A percentile compares a stretch with the other conserved stretches of the same genome.
Conservation (phyloP, 371 early-diverging fungal genomes). For the Blakeslea trispora region DNA sequence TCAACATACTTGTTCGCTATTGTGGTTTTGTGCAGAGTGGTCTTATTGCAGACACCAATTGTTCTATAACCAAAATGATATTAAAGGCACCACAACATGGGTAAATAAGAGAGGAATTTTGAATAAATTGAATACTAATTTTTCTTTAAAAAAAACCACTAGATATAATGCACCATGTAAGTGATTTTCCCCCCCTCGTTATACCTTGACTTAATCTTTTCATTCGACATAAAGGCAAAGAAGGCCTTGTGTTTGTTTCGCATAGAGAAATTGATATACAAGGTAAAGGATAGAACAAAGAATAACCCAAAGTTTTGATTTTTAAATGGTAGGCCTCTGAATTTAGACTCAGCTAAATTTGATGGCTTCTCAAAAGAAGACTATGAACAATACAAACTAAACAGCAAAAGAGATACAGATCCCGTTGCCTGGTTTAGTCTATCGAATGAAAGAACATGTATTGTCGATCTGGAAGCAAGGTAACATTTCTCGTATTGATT, state of each 20-base stretch:
- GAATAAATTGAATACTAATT: too few relatives aligned
- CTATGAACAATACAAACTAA: slow-evolving; percentile 15
- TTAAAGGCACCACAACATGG: slow-evolving; percentile 26
- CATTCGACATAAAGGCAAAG: slow-evolving; percentile 19
- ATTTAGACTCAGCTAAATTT: too few relatives aligned
- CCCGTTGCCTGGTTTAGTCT: slow-evolving; percentile 27
- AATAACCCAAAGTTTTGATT: background rate
- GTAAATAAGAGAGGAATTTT: too few relatives aligned
- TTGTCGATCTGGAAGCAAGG: slow-evolving; percentile 9
- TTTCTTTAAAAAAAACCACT: too few relatives aligned
- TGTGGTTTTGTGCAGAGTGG: slow-evolving; percentile 21
- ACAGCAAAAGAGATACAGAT: slow-evolving; percentile 12
- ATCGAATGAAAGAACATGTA: slow-evolving; percentile 2
- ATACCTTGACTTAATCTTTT: background rate
- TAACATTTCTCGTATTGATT: background rate
- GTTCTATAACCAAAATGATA: slow-evolving; percentile 20
- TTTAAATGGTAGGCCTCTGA: slow-evolving; percentile 9
- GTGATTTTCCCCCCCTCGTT: too few relatives aligned
- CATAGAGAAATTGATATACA: slow-evolving; percentile 18
- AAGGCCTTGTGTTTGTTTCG: slow-evolving; percentile 26
- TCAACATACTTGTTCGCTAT: slow-evolving; percentile 26
- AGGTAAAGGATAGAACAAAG: slow-evolving; percentile 7
- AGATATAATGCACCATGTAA: slow-evolving; percentile 29
- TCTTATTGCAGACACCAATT: slow-evolving; percentile 16
- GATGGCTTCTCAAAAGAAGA: slow-evolving; percentile 22